phyloP scores from a whole-genome alignment of 2,329 filamentous ascomycete genomes.

The Fonsecaea erecta region DNA sequence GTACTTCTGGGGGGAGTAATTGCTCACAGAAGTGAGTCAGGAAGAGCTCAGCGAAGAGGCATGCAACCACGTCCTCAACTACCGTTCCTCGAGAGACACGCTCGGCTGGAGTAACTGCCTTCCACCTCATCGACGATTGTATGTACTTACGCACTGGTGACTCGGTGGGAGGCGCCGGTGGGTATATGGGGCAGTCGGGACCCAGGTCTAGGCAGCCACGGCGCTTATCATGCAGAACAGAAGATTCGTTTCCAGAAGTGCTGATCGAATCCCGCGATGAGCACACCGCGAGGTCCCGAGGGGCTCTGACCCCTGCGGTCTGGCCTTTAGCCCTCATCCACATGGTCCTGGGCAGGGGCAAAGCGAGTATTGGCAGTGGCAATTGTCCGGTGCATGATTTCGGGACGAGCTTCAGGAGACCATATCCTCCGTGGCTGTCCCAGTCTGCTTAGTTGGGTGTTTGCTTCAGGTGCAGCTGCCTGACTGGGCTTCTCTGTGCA shows the following conservation, averaged over 20 bases:
- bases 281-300: background rate
- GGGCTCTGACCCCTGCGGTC: background rate
- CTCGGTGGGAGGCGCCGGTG: background rate
- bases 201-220: background rate
- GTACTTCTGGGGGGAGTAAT: too few species aligned
- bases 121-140: background rate
- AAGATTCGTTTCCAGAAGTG: background rate
- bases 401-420: background rate
- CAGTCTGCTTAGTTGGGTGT: background rate
- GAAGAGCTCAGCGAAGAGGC: background rate
- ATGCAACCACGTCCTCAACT: background rate
- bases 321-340: background rate
- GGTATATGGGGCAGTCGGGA: background rate
- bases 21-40: too few species aligned
- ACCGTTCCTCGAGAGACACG: background rate
- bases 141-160: background rate
- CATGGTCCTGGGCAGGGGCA: background rate
- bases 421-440: background rate
- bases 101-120: background rate
- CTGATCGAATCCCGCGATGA: background rate
- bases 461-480: background rate
- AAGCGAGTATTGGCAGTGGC: constrained; percentile 3
- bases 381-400: background rate
- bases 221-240: background rate
- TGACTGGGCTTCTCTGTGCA: background rate